Percentiles rank a stretch among this genome's conserved stretches.
Evolutionary conservation across 345 rosid genomes (phyloP).

Genomic region (Lepidium africanum): DNA sequence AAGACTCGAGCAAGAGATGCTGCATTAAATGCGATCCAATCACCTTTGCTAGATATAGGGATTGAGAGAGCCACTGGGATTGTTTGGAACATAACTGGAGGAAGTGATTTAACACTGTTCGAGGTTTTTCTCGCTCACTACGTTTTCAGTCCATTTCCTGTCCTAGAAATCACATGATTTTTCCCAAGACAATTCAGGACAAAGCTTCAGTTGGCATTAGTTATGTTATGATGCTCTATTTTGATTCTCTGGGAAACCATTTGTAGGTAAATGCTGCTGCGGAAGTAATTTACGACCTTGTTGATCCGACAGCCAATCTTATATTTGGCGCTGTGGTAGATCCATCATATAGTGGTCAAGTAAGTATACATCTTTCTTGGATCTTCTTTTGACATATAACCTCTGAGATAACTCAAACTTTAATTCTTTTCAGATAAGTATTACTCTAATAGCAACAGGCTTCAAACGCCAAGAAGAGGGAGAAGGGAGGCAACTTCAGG

Average conservation of each 20-base stretch:
- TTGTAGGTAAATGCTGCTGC: constrained; percentile 93
- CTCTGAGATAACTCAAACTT: not conserved
- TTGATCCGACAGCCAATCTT: constrained; percentile 90
- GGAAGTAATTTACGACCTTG: constrained; percentile 88
- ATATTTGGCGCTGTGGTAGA: constrained; percentile 91
- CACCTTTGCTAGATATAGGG: constrained; percentile 88
- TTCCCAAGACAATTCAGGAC: not conserved
- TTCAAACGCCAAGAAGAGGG: constrained; percentile 85
- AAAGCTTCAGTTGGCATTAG: not conserved
- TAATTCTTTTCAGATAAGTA: constrained; percentile 43
- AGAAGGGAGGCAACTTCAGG: constrained; percentile 68
- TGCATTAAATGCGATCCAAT: constrained; percentile 90
- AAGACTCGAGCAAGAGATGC: constrained; percentile 98
- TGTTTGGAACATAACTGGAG: constrained; percentile 97
- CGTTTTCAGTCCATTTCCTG: not conserved
- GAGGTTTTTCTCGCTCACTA: constrained; percentile 44
- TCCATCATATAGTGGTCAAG: constrained; percentile 81
- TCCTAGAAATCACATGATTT: not conserved
- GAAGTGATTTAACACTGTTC: constrained; percentile 73
- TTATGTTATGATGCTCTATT: not conserved
- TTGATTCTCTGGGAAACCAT: not conserved
- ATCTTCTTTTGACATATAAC: not conserved
- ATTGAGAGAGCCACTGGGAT: constrained; percentile 97
- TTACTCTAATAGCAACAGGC: constrained; percentile 86
- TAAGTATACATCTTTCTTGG: too few species aligned